phyloP scores from a whole-genome alignment of 345 rosid species.

The Isatis tinctoria region DNA sequence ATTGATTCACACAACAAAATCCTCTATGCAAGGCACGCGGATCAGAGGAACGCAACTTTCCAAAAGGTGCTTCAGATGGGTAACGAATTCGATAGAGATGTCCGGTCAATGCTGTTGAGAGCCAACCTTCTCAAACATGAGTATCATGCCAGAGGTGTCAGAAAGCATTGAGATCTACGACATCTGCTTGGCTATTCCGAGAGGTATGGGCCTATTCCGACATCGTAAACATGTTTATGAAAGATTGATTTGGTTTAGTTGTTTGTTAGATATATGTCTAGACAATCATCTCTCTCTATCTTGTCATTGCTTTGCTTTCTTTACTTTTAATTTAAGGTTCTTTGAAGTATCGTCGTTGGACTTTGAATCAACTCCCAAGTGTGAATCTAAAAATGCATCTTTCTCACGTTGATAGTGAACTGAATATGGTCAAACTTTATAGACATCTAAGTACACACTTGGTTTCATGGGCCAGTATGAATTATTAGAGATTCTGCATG shows the following conservation, averaged over 20 bases:
- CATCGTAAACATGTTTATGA: neutral
- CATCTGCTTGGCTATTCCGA: neutral
- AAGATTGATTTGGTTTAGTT: conserved; percentile 4
- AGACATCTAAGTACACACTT: conserved; percentile 15
- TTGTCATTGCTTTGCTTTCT: neutral
- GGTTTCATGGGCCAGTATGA: conserved; percentile 8
- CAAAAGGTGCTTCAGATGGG: conserved; percentile 96
- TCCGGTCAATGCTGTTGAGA: conserved; percentile 81
- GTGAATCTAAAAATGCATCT: conserved; percentile 16
- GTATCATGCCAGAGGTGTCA: conserved; percentile 49
- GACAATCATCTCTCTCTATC: neutral
- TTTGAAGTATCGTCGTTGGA: conserved; percentile 9
- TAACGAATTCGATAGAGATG: conserved; percentile 82
- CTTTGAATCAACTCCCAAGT: conserved; percentile 6
- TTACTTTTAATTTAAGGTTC: conserved; percentile 1
- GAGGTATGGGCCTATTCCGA: conserved; percentile 8
- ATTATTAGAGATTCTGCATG: neutral
- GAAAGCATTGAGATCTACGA: conserved; percentile 51
- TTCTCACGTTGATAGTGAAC: neutral
- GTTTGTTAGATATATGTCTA: neutral
- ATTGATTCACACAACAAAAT: conserved; percentile 98
- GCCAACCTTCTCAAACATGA: conserved; percentile 85
- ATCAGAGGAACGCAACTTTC: conserved; percentile 93
- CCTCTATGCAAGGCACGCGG: conserved; percentile 94
- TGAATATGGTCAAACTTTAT: conserved; percentile 22